Conservation (phyloP, 23 red algal genomes). For the Pyropia haitanensis region DNA sequence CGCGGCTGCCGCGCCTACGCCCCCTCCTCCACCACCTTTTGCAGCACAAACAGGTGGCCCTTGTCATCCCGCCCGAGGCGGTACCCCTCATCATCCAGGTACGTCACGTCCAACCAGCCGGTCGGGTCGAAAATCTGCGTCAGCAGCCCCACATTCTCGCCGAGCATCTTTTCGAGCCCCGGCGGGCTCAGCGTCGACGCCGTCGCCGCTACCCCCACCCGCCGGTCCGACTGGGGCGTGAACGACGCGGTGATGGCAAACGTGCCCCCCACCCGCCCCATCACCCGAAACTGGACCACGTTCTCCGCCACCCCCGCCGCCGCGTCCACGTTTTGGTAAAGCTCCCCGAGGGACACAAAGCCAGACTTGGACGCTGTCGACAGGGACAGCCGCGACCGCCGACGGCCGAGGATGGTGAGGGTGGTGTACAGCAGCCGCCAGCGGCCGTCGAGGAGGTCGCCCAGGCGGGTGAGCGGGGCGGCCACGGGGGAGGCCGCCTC, state of each 20-base stretch:
- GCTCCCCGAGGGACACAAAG: constrained; percentile 55
- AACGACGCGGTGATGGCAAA: constrained; percentile 54
- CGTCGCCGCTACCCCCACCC: constrained; percentile 31
- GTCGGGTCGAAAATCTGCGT: constrained; percentile 66
- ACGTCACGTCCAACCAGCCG: constrained; percentile 67
- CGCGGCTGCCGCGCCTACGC: too few relatives aligned
- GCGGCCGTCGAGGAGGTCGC: constrained; percentile 9
- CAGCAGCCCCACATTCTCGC: constrained; percentile 30
- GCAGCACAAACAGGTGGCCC: constrained; percentile 51
- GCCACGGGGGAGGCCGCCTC: constrained; percentile 16
- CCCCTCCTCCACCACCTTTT: constrained; percentile 6
- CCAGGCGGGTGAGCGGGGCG: constrained; percentile 14
- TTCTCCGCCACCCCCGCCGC: constrained; percentile 24
- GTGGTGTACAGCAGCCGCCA: constrained; percentile 80
- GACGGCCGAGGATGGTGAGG: constrained; percentile 47
- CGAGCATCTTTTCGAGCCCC: constrained; percentile 45
- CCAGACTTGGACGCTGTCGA: constrained; percentile 41
- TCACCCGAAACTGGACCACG: constrained; percentile 44
- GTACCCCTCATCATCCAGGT: constrained; percentile 23
- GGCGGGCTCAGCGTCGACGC: constrained; percentile 19
- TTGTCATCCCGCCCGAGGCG: constrained; percentile 61
- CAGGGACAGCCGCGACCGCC: constrained; percentile 39
- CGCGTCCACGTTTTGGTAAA: constrained; percentile 55
- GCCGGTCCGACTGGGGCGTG: constrained; percentile 1
- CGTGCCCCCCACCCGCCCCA: constrained; percentile 27